A percentile compares a stretch with the other conserved stretches of the same genome.
These are phyloP conservation scores for Chamaenerion angustifolium DNA, from an alignment of 345 rosid species.

Conservation along the genomic window DNA sequence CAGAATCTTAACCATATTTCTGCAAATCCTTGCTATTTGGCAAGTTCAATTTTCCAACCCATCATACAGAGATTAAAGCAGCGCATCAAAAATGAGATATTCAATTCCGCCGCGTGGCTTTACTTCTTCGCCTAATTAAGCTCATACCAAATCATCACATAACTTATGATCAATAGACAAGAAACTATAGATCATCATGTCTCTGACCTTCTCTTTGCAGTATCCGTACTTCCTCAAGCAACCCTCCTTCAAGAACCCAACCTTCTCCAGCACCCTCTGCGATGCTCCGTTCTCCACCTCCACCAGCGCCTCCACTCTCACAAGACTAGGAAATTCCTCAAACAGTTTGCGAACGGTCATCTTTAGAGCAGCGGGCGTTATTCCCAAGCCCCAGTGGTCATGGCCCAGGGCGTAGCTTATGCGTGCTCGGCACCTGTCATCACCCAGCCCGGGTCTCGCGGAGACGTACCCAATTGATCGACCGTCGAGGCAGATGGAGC, in stretches of 20 bases:
- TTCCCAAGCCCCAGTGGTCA: constrained; percentile 17
- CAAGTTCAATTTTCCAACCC: too few relatives aligned
- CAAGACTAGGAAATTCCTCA: constrained; percentile 28
- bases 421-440: constrained; percentile 8
- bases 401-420: constrained; percentile 15
- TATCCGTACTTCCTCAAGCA: constrained; percentile 31
- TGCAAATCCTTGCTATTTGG: too few relatives aligned
- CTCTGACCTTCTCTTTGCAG: constrained; percentile 39
- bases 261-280: constrained; percentile 51
- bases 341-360: constrained; percentile 27
- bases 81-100: too few relatives aligned
- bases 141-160: too few relatives aligned
- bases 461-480: not conserved
- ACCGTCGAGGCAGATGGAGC: constrained; percentile 31
- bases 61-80: too few relatives aligned
- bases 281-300: constrained; percentile 46
- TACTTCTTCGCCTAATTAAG: too few relatives aligned
- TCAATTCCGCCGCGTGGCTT: too few relatives aligned
- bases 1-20: too few relatives aligned
- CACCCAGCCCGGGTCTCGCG: too few relatives aligned
- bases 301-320: constrained; percentile 52
- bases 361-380: constrained; percentile 18
- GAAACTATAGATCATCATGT: constrained; percentile 46
- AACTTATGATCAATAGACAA: too few relatives aligned
- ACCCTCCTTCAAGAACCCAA: constrained; percentile 53